phyloP scores from a whole-genome alignment of 352 stramenopile genomes.

The Globisporangium cylindrosporum region DNA sequence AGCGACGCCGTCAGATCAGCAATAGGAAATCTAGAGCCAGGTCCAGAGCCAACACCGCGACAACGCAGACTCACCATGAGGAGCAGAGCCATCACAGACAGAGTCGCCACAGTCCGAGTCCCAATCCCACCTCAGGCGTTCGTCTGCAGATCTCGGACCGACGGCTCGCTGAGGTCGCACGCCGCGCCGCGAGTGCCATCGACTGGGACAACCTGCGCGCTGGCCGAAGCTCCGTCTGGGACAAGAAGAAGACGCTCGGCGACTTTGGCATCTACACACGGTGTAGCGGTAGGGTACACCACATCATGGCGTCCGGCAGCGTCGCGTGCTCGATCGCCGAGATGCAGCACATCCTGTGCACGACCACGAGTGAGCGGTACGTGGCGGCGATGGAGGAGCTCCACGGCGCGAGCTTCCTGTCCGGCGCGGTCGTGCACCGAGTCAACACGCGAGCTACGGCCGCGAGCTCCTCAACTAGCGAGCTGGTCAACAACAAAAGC shows the following conservation, averaged over 20 bases:
- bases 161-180: slow-evolving; percentile 1
- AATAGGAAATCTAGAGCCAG: neutral
- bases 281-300: slow-evolving; percentile 11
- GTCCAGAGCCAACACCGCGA: neutral
- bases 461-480: slow-evolving; percentile 1
- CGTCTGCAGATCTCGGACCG: slow-evolving; percentile 14
- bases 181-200: slow-evolving; percentile 1
- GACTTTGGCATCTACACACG: slow-evolving; percentile 26
- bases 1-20: neutral
- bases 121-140: neutral
- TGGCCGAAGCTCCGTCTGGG: slow-evolving; percentile 17
- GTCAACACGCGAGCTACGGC: slow-evolving; percentile 11
- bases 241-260: slow-evolving; percentile 16
- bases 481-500: neutral
- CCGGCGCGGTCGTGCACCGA: slow-evolving; percentile 22
- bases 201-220: slow-evolving; percentile 18
- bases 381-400: slow-evolving; percentile 29
- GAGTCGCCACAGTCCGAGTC: neutral
- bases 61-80: neutral
- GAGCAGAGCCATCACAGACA: neutral
- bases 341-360: slow-evolving; percentile 30
- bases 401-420: slow-evolving; percentile 29
- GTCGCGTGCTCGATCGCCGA: slow-evolving; percentile 31
- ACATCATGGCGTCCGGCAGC: slow-evolving; percentile 21
- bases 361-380: slow-evolving; percentile 14